These are phyloP conservation scores for Dryadomyces quercivorus DNA, from an alignment of 2,329 filamentous ascomycete genomes.

Conservation along the genomic window DNA sequence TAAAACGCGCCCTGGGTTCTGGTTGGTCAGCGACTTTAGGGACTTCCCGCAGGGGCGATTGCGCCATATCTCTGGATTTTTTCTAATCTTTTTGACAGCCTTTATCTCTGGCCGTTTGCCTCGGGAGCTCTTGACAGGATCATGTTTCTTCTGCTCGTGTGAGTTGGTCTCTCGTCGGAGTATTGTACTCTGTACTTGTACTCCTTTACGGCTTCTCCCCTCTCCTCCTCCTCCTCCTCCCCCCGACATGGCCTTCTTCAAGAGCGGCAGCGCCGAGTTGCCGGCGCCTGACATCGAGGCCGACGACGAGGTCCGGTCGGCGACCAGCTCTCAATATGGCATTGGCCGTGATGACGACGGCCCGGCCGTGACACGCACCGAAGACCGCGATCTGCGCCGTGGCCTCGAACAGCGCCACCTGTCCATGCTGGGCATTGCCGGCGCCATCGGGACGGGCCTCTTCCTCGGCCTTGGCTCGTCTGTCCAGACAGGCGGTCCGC, in stretches of 20 bases:
- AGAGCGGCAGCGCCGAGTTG: not conserved
- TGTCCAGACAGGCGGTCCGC: conserved; percentile 50
- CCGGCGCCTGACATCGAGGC: not conserved
- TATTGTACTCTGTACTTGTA: not conserved
- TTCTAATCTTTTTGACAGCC: not conserved
- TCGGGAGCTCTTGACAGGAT: not conserved
- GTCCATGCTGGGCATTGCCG: conserved; percentile 33
- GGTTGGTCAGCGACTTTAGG: not conserved
- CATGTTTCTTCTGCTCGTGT: not conserved
- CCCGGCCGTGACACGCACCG: conserved; percentile 4
- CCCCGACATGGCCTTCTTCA: not conserved
- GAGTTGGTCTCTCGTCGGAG: not conserved
- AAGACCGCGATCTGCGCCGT: conserved; percentile 8
- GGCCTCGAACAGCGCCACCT: conserved; percentile 29
- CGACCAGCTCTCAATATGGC: not conserved
- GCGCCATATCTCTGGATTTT: not conserved
- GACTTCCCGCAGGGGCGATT: not conserved
- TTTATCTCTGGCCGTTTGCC: not conserved
- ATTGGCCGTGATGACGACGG: not conserved
- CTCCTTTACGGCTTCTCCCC: not conserved
- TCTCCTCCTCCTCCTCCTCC: not conserved
- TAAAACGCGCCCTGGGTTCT: not conserved
- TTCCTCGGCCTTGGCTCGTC: conserved; percentile 57
- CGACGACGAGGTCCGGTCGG: not conserved
- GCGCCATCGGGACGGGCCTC: conserved; percentile 56